Conservation (phyloP, 2,329 filamentous ascomycete genomes). For the Cladophialophora bantiana region DNA sequence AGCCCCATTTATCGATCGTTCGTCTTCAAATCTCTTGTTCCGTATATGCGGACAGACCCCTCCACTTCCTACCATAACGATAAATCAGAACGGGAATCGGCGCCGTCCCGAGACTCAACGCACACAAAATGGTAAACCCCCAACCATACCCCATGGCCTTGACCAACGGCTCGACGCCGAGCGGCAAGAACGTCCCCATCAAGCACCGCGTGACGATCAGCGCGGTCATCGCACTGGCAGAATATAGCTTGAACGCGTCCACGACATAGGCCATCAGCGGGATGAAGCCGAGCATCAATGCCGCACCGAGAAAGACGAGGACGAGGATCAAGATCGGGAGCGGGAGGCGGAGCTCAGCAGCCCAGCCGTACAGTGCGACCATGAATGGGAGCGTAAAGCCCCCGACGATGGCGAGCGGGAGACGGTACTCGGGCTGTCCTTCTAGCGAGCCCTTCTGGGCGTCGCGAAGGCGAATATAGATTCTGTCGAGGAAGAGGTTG, state of each 20-base stretch:
- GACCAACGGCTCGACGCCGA: slow-evolving; percentile 37
- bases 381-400: slow-evolving; percentile 44
- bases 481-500: slow-evolving; percentile 37
- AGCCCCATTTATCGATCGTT: not conserved
- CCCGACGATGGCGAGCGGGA: slow-evolving; percentile 57
- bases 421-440: slow-evolving; percentile 51
- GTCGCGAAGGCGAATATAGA: slow-evolving; percentile 42
- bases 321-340: slow-evolving; percentile 29
- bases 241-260: slow-evolving; percentile 41
- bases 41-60: slow-evolving; percentile 36
- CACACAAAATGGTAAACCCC: slow-evolving; percentile 38
- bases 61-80: slow-evolving; percentile 34
- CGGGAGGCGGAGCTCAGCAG: slow-evolving; percentile 30
- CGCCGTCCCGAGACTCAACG: slow-evolving; percentile 29
- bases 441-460: slow-evolving; percentile 42
- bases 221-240: slow-evolving; percentile 53
- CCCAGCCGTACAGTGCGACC: slow-evolving; percentile 39
- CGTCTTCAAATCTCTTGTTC: slow-evolving; percentile 23
- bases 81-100: slow-evolving; percentile 38
- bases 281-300: slow-evolving; percentile 35
- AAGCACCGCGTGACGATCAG: slow-evolving; percentile 39
- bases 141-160: slow-evolving; percentile 38
- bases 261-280: slow-evolving; percentile 41
- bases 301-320: slow-evolving; percentile 31
- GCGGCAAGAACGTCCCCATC: slow-evolving; percentile 41